Percentiles rank a stretch among this genome's conserved stretches.
phyloP scores from a whole-genome alignment of 352 stramenopile genomes.

The Halophytophthora polymorphica region DNA sequence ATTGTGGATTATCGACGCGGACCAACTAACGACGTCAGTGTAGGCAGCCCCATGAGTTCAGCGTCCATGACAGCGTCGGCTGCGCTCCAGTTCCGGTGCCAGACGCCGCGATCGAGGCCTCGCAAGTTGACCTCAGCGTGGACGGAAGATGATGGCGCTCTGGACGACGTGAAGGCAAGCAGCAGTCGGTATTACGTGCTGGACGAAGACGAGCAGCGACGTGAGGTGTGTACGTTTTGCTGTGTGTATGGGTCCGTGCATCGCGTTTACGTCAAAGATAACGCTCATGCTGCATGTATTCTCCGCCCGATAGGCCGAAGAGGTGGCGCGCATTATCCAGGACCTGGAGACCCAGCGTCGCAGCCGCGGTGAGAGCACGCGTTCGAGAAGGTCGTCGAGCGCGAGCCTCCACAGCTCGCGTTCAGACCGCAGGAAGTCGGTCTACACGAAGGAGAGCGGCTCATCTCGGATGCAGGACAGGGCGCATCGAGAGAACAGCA shows the following conservation, averaged over 20 bases:
- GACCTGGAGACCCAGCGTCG: conserved; percentile 29
- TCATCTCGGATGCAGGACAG: conserved; percentile 6
- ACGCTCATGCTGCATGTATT: background rate
- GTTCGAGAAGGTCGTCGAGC: conserved; percentile 1
- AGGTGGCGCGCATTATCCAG: conserved; percentile 43
- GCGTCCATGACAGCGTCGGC: conserved; percentile 8
- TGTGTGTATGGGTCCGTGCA: background rate
- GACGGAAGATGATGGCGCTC: conserved; percentile 10
- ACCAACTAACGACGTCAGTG: no score
- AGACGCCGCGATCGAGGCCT: conserved; percentile 10
- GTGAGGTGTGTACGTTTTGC: conserved; percentile 21
- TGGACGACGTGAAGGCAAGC: conserved; percentile 5
- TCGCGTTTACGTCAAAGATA: background rate
- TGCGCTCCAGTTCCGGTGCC: conserved; percentile 12
- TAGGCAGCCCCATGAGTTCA: conserved; percentile 11
- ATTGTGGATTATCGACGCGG: no score
- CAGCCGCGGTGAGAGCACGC: conserved; percentile 7
- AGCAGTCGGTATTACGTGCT: conserved; percentile 39
- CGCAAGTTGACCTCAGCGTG: conserved; percentile 3
- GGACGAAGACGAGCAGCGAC: conserved; percentile 30
- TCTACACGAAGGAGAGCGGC: conserved; percentile 8
- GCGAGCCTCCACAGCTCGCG: background rate
- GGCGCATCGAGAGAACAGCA: background rate
- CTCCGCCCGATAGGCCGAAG: conserved; percentile 28
- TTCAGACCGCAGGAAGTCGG: background rate